Evolutionary conservation across 257 asterid species (phyloP).

Genomic region (Anisodus tanguticus): DNA sequence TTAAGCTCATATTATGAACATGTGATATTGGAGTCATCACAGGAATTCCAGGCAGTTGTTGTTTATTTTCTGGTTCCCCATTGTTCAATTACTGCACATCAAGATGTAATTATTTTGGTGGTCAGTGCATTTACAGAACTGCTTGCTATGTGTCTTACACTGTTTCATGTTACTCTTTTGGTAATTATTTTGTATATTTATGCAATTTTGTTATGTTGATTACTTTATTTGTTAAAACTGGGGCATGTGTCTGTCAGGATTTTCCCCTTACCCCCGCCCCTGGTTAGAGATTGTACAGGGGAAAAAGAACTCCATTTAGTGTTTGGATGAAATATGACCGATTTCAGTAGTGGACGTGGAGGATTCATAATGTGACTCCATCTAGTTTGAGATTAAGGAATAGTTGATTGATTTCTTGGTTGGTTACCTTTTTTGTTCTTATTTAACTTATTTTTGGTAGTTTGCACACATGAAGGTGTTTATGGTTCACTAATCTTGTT

Average conservation of each 20-base stretch:
- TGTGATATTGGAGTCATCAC: slow-evolving; percentile 30
- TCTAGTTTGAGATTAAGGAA: slow-evolving; percentile 19
- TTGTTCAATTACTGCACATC: not conserved
- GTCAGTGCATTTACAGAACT: slow-evolving; percentile 17
- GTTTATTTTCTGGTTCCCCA: not conserved
- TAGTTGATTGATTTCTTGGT: not conserved
- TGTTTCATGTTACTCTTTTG: not conserved
- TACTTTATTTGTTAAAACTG: not conserved
- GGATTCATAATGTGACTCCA: not conserved
- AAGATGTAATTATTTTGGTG: not conserved
- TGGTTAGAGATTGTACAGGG: not conserved
- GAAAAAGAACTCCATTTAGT: not conserved
- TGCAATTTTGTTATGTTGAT: not conserved
- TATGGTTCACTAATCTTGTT: slow-evolving; percentile 41
- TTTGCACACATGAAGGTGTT: not conserved
- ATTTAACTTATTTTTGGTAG: not conserved
- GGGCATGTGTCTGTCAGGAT: not conserved
- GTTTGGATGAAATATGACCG: not conserved
- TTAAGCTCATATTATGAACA: slow-evolving; percentile 28
- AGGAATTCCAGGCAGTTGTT: slow-evolving; percentile 26
- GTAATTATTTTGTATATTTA: not conserved
- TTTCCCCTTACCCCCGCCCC: not conserved
- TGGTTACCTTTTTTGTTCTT: not conserved
- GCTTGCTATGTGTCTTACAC: not conserved
- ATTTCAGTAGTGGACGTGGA: not conserved